Percentiles rank a stretch among this genome's conserved stretches.
These are phyloP conservation scores for Zopfochytrium polystomum DNA, from an alignment of 371 early-diverging fungal species.

Conservation along the genomic window DNA sequence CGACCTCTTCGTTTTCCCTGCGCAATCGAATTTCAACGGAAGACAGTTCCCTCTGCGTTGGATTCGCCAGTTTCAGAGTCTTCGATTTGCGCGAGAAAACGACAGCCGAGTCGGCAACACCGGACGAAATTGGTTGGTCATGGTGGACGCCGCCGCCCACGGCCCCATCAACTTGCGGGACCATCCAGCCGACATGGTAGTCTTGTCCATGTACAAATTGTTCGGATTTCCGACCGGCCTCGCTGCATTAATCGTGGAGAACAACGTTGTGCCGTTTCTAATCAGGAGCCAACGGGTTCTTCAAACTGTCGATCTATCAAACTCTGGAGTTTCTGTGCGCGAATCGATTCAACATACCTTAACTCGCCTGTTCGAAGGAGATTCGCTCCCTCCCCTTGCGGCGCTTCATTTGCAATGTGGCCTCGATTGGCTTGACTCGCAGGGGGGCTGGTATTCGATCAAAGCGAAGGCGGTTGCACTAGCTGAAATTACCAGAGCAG, in stretches of 20 bases:
- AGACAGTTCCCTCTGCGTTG: constrained; percentile 59
- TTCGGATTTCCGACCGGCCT: constrained; percentile 78
- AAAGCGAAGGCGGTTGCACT: constrained; percentile 9
- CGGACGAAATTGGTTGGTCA: no score
- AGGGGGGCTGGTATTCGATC: constrained; percentile 37
- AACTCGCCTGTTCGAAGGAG: constrained; percentile 59
- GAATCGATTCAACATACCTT: no score
- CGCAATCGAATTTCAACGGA: constrained; percentile 78
- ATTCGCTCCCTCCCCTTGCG: constrained; percentile 66
- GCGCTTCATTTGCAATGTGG: constrained; percentile 63
- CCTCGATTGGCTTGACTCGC: constrained; percentile 48
- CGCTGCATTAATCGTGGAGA: constrained; percentile 67
- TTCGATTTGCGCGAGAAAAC: no score
- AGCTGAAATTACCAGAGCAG: constrained; percentile 1
- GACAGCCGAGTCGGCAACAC: no score
- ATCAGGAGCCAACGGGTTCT: constrained; percentile 33
- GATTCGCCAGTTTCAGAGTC: constrained; percentile 26
- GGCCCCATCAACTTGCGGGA: constrained; percentile 45
- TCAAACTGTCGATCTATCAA: constrained; percentile 39
- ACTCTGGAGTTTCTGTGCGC: no score
- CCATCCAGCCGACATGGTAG: constrained; percentile 59
- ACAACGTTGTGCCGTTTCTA: no score
- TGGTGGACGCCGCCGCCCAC: constrained; percentile 68
- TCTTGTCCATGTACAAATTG: constrained; percentile 75
- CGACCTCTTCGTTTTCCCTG: constrained; percentile 69